Percentiles rank a stretch among this genome's conserved stretches.
phyloP scores from a whole-genome alignment of 805 yeast species.

The Yueomyces sp. region DNA sequence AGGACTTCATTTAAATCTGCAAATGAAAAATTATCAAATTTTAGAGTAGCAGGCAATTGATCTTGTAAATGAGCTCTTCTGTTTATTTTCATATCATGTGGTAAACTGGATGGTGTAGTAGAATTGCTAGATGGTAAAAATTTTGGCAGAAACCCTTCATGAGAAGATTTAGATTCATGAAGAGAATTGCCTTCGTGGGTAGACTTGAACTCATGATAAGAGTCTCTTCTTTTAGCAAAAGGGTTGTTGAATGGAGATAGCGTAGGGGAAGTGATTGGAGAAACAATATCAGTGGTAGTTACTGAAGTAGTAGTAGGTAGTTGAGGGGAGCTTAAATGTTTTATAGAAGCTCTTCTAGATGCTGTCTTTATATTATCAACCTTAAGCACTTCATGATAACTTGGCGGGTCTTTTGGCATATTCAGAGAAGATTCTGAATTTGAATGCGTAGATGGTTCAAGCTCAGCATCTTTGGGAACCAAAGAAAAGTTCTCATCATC shows the following conservation, averaged over 20 bases:
- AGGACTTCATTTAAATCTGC: constrained; percentile 17
- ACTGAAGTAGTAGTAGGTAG: not conserved
- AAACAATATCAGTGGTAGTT: constrained; percentile 1
- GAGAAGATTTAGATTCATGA: not conserved
- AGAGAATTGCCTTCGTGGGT: no score
- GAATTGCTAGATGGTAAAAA: constrained; percentile 7
- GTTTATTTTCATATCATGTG: constrained; percentile 2
- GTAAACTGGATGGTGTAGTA: constrained; percentile 5
- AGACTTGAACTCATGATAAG: no score
- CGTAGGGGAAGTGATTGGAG: constrained; percentile 1
- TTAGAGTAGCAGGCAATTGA: constrained; percentile 17
- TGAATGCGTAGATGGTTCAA: not conserved
- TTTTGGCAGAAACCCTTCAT: constrained; percentile 2
- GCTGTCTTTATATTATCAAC: not conserved
- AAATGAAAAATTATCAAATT: constrained; percentile 13
- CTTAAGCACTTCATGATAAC: constrained; percentile 21
- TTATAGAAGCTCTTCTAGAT: not conserved
- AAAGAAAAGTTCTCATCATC: not conserved
- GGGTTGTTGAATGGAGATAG: constrained; percentile 17
- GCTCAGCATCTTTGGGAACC: no score
- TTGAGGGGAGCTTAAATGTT: not conserved
- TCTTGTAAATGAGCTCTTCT: constrained; percentile 11
- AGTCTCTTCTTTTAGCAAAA: not conserved
- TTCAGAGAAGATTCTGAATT: not conserved
- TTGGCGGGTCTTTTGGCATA: constrained; percentile 24